A percentile compares a stretch with the other conserved stretches of the same genome.
phyloP scores from a whole-genome alignment of 108 stramenopile species.

The Skeletonema grethae region DNA sequence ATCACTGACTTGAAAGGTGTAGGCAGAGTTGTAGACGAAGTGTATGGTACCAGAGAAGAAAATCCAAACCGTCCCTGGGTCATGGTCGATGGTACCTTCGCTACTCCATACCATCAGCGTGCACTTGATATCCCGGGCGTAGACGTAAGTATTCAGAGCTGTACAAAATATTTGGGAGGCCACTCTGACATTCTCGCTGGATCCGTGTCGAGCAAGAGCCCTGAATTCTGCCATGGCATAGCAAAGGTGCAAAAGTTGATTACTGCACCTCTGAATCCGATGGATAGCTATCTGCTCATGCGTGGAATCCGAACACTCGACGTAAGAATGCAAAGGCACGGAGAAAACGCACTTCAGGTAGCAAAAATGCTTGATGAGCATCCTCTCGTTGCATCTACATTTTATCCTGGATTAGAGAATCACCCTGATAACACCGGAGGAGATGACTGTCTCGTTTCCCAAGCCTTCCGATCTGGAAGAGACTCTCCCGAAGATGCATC shows the following conservation, averaged over 20 bases:
- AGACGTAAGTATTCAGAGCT: slow-evolving; percentile 83
- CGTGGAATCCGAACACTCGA: slow-evolving; percentile 89
- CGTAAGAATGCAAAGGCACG: slow-evolving; percentile 78
- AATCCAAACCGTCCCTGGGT: slow-evolving; percentile 51
- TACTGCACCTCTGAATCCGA: slow-evolving; percentile 80
- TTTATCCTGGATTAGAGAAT: slow-evolving; percentile 66
- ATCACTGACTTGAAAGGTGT: slow-evolving; percentile 81
- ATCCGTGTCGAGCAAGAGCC: slow-evolving; percentile 66
- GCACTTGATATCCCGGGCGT: slow-evolving; percentile 70
- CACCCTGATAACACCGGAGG: slow-evolving; percentile 55
- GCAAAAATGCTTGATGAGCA: slow-evolving; percentile 69
- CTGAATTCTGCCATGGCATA: slow-evolving; percentile 62
- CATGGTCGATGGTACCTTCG: slow-evolving; percentile 83
- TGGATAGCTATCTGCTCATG: slow-evolving; percentile 85
- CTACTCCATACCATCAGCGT: slow-evolving; percentile 75
- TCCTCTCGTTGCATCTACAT: slow-evolving; percentile 49
- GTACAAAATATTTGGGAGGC: slow-evolving; percentile 92
- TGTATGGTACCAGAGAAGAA: slow-evolving; percentile 42
- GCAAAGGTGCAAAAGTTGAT: slow-evolving; percentile 81
- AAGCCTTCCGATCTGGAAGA: slow-evolving; percentile 52
- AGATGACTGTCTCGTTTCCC: slow-evolving; percentile 36
- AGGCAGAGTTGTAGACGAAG: slow-evolving; percentile 61
- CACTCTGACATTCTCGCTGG: slow-evolving; percentile 92
- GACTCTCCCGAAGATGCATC: slow-evolving; percentile 54
- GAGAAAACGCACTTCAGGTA: slow-evolving; percentile 63